These are phyloP conservation scores for Prinsepia uniflora DNA, from an alignment of 306 rosid species.

Conservation along the genomic window DNA sequence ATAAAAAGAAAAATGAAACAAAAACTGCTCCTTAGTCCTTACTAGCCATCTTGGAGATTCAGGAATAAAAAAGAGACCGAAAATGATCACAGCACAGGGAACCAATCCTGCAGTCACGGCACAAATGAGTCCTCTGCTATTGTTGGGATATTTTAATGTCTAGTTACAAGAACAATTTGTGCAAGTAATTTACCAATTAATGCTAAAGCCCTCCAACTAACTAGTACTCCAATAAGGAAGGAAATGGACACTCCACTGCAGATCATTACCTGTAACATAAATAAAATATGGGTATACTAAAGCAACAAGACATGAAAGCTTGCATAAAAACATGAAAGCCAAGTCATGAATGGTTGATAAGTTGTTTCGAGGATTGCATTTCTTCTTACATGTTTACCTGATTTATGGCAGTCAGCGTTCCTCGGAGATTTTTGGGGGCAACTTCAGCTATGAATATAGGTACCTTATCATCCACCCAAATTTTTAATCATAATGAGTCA, in stretches of 20 bases:
- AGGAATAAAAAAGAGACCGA: slow-evolving; percentile 81
- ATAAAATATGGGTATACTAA: neutral
- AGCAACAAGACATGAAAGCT: neutral
- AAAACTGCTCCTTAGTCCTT: slow-evolving; percentile 40
- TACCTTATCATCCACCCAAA: slow-evolving; percentile 48
- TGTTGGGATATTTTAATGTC: neutral
- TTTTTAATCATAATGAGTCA: neutral
- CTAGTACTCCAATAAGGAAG: slow-evolving; percentile 63
- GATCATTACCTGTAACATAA: slow-evolving; percentile 61
- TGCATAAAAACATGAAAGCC: neutral
- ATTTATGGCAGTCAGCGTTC: slow-evolving; percentile 70
- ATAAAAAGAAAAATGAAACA: neutral
- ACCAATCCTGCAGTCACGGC: slow-evolving; percentile 53
- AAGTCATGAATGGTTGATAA: neutral
- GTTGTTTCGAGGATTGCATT: neutral
- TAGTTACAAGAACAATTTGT: slow-evolving; percentile 10
- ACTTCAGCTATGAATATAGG: slow-evolving; percentile 87
- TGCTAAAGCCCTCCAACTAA: slow-evolving; percentile 80
- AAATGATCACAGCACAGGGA: slow-evolving; percentile 63
- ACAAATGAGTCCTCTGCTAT: slow-evolving; percentile 22
- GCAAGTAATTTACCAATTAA: slow-evolving; percentile 44
- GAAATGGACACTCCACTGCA: slow-evolving; percentile 57
- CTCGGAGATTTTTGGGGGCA: slow-evolving; percentile 85
- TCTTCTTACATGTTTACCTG: slow-evolving; percentile 45
- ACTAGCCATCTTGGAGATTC: slow-evolving; percentile 99